Conservation (phyloP, 305 asterid genomes). For the Fraxinus sp. region DNA sequence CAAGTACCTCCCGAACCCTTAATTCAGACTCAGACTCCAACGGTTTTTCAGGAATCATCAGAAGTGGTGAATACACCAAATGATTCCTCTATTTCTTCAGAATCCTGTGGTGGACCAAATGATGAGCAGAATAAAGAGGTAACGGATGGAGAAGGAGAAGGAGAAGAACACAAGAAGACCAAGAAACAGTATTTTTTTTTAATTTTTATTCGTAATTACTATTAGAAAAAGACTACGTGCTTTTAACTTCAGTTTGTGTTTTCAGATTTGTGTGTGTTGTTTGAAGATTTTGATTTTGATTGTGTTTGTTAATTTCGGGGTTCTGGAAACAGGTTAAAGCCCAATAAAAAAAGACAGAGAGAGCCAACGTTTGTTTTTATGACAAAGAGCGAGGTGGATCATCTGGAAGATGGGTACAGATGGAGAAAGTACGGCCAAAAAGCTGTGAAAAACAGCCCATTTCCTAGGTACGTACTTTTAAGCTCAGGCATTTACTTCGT, state of each 20-base stretch:
- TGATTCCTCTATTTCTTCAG: slow-evolving; percentile 59
- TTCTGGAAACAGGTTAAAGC: slow-evolving; percentile 41
- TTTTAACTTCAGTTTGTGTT: not conserved
- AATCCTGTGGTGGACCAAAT: slow-evolving; percentile 33
- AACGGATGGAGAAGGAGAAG: slow-evolving; percentile 28
- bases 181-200: slow-evolving; percentile 44
- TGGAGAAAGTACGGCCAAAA: slow-evolving; percentile 88
- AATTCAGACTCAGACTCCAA: not conserved
- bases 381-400: slow-evolving; percentile 81
- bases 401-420: slow-evolving; percentile 74
- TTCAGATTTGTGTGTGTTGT: slow-evolving; percentile 7
- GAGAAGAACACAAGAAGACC: slow-evolving; percentile 27
- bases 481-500: not conserved
- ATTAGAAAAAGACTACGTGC: not conserved
- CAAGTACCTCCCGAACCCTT: slow-evolving; percentile 10
- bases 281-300: not conserved
- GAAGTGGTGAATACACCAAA: slow-evolving; percentile 49
- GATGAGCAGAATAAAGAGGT: slow-evolving; percentile 29
- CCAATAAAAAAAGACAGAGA: slow-evolving; percentile 53
- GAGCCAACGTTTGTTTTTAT: slow-evolving; percentile 73
- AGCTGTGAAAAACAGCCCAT: slow-evolving; percentile 74
- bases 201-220: not conserved
- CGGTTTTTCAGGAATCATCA: slow-evolving; percentile 6
- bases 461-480: slow-evolving; percentile 52
- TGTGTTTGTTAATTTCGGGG: slow-evolving; percentile 9